Base-by-base conservation (phyloP, 1,284 basidiomycete genomes). In the Boletus mariae region DNA sequence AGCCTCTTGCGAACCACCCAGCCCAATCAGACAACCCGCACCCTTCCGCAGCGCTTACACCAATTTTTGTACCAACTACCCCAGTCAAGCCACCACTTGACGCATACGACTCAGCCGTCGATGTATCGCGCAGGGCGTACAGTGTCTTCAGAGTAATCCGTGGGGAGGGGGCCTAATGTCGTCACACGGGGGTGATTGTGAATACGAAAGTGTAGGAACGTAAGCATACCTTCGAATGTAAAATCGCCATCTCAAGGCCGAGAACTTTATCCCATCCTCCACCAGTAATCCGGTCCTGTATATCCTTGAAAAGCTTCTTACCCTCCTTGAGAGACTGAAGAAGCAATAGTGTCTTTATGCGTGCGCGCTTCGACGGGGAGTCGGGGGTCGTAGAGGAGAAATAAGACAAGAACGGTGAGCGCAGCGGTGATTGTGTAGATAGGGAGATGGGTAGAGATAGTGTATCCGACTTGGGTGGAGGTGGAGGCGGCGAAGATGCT, bases 31-130 rank as follows among this genome's bases (percentile, higher is more conserved):
- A 53, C 46, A 71, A 41, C 13, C 63, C 66, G 45, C 64, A 68
- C 15, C 61, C 69, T 49, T 70, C 66, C 72, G 85, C 85, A 0
- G 82, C 73, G 59, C 82, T 86, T 1, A 55, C 40, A 7, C 67
- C 64, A 8, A 53, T 17, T 43, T 64, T 68, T 5, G 77, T 71
- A 0, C 86, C 77, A 1, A 94, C 71, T 26, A 95, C 53, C 17
- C 68, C 64, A 1, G 38, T 49, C 79, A 45, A 84, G 78, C 32
- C 91, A 85, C 28, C 83, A 81, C 45, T 90, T 78, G 10, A 85
- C 78, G 66, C 91, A 70, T 93, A 94, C 1, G 83, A 80, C 67
- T 94, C 91, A 1, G 92, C 90, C 1, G 89, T 87, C 0, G 80
- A 73, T 0, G 82, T 75, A 67, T 96, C 93, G 38, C 80, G 79